Evolutionary conservation across 2,329 filamentous ascomycete species (phyloP), one percentile per base, ranked within the genome.

Genomic region (Pseudopithomyces maydicus): DNA sequence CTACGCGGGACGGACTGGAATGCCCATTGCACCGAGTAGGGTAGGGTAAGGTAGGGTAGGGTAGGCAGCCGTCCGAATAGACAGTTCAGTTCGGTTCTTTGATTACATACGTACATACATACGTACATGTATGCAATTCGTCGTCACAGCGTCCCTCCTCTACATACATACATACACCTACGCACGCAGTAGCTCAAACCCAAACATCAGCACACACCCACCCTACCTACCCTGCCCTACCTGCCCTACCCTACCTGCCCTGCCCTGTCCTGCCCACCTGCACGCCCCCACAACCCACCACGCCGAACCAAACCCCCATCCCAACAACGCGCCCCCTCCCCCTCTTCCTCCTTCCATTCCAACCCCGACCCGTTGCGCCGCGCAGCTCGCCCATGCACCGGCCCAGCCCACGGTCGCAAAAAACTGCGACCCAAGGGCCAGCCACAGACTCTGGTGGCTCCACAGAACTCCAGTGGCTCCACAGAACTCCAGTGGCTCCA

Each of bases 11-110:
- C 26, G 46, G 46, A n/a, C 29, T 22, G 17, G 19, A 19, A 41
- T 29, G 47, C 35, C 47, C 35, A 48, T 41, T 48, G 10, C 46
- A 39, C 46, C 22, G 35, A 49, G 26, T 4, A 8, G 26, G 26
- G 4, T 29, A 29, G n/a, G n/a, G n/a, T n/a, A n/a, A n/a, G n/a
- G n/a, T n/a, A n/a, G n/a, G n/a, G n/a, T n/a, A n/a, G n/a, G n/a
- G 45, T 17, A 47, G 46, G 33, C 33, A 49, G 7, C 2, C 33
- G 6, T 22, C 11, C 35, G 47, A 50, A 39, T 50, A 50, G 47
- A 50, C 47, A 50, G 47, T 50, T 35, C 22, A 20, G 23, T 50
- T n/a, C n/a, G n/a, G 19, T 22, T 23, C 23, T 48, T 38, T 32
- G 23, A 7, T 2, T 11, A 11, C 10, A 10, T 23, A 12, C 19